These are phyloP conservation scores for Kwoniella mangroviensis DNA, from an alignment of 768 basidiomycete species.

Conservation along the genomic window DNA sequence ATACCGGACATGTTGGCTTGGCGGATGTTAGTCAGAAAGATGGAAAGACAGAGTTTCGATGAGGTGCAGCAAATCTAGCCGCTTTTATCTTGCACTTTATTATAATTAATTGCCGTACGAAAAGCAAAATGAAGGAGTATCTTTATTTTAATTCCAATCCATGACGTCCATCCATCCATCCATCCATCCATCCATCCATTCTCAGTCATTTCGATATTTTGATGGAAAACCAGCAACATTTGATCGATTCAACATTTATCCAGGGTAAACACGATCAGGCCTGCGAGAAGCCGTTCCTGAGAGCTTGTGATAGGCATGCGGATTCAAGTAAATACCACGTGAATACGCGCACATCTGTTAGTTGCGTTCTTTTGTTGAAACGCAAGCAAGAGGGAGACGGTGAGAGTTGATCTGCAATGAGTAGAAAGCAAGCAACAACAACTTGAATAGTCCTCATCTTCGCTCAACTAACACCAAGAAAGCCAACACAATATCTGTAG, in stretches of 20 bases:
- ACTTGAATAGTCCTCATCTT: not conserved
- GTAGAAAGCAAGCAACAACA: not conserved
- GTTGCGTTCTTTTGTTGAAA: not conserved
- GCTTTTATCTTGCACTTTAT: not conserved
- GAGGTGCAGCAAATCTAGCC: not conserved
- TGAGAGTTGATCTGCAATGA: not conserved
- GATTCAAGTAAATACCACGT: too few relatives aligned
- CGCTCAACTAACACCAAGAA: not conserved
- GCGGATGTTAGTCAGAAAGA: not conserved
- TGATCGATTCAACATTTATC: conserved; percentile 16
- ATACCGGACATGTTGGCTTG: conserved; percentile 2
- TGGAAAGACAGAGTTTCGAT: not conserved
- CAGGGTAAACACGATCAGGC: not conserved
- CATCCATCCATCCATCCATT: too few relatives aligned
- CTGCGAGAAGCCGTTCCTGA: not conserved
- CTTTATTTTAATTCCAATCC: not conserved
- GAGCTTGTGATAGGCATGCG: not conserved
- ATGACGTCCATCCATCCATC: conserved; percentile 7
- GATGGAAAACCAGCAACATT: conserved; percentile 4
- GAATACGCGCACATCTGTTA: not conserved
- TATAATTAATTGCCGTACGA: not conserved
- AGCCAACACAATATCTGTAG: not conserved
- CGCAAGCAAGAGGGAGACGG: not conserved
- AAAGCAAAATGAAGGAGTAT: not conserved
- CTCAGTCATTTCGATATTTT: not conserved